These are phyloP conservation scores for Trebouxia sp. DNA, from an alignment of 139 green algal genomes.

Conservation along the genomic window DNA sequence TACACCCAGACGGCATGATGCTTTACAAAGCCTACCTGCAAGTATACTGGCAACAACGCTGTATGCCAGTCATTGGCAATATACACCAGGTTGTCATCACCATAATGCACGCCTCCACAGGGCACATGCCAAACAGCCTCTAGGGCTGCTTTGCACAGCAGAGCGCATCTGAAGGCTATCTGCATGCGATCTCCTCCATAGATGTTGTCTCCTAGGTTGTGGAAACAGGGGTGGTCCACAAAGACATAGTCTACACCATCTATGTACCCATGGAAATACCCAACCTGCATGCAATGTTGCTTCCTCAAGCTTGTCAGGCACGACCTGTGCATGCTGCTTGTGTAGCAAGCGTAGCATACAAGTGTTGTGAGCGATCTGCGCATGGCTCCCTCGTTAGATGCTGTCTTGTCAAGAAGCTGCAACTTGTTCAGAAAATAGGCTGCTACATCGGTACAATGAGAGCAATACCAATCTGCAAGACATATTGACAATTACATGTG, in stretches of 20 bases:
- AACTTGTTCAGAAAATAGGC: too few relatives aligned
- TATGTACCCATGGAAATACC: constrained; percentile 81
- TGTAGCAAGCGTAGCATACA: too few relatives aligned
- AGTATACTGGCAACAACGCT: constrained; percentile 87
- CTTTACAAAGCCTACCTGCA: constrained; percentile 67
- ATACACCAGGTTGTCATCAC: constrained; percentile 87
- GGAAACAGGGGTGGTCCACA: constrained; percentile 88
- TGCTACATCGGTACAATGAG: too few relatives aligned
- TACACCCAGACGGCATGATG: neutral
- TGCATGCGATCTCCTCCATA: constrained; percentile 64
- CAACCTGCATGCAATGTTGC: constrained; percentile 50
- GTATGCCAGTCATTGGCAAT: constrained; percentile 97
- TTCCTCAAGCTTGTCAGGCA: neutral
- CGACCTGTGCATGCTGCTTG: neutral
- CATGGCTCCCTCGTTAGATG: too few relatives aligned
- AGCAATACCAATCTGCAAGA: too few relatives aligned
- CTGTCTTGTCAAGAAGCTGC: too few relatives aligned
- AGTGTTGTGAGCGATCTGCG: too few relatives aligned
- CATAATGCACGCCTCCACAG: constrained; percentile 81
- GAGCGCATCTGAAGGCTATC: constrained; percentile 68
- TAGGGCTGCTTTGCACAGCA: constrained; percentile 84
- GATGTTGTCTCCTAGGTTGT: constrained; percentile 65
- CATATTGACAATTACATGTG: too few relatives aligned
- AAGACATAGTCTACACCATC: constrained; percentile 93
- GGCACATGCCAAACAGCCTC: constrained; percentile 87